phyloP scores from a whole-genome alignment of 192 early-diverging fungal genomes.

The Mortierella hygrophila region DNA sequence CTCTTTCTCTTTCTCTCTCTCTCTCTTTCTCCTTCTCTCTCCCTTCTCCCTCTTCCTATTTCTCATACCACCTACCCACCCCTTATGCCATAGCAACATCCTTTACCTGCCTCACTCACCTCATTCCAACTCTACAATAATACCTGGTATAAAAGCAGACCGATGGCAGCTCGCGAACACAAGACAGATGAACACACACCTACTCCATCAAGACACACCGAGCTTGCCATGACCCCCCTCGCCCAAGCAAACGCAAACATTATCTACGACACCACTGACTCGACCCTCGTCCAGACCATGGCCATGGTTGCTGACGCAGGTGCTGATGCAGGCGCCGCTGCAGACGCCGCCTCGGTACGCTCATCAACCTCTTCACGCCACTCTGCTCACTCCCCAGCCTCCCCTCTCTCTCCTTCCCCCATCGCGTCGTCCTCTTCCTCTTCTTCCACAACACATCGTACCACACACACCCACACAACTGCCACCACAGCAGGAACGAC shows the following conservation, averaged over 20 bases:
- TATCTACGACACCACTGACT: conserved; percentile 23
- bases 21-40: neutral
- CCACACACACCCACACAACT: neutral
- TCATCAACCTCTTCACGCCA: conserved; percentile 13
- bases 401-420: conserved; percentile 1
- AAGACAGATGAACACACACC: neutral
- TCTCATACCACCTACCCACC: too few relatives aligned
- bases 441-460: neutral
- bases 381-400: conserved; percentile 17
- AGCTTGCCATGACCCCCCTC: conserved; percentile 14
- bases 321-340: conserved; percentile 30
- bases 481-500: neutral
- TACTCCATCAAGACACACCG: neutral
- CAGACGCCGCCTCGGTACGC: conserved; percentile 13
- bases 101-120: neutral
- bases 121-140: neutral
- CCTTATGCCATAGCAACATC: neutral
- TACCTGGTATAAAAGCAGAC: neutral
- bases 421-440: conserved; percentile 14
- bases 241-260: conserved; percentile 19
- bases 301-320: conserved; percentile 28
- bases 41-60: neutral
- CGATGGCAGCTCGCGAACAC: neutral
- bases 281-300: conserved; percentile 22
- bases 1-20: neutral